Evolutionary conservation across 2,329 filamentous ascomycete genomes (phyloP), one percentile per base, ranked within the genome.

Genomic region (Colletotrichum navitas): DNA sequence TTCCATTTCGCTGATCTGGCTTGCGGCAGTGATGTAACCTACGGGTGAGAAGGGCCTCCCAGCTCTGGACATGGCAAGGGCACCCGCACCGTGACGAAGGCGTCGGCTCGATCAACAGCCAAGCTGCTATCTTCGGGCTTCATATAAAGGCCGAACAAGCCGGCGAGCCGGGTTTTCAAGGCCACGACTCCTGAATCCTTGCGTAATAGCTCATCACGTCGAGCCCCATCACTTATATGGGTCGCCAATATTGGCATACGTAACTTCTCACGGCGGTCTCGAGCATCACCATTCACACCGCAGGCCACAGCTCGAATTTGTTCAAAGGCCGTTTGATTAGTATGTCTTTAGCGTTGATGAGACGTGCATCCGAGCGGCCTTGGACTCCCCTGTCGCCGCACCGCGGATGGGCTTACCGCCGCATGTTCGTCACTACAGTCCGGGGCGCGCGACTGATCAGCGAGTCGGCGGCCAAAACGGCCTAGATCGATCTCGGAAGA

Each of bases 331-430:
- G 21, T n/a, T 16, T 29, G 52, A 56, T 6, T n/a, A 45, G 18
- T 3, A 12, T 11, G 5, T 12, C 54, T 4, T 32, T 1, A 16
- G 24, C 21, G n/a, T 52, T 26, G 61, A 54, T 3, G 21, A 1
- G 45, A 4, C 5, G 45, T 45, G 65, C 61, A 49, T 8, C 26
- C 21, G 54, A 16, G 54, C 55, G 62, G 16, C 32, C 36, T 29
- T 36, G 36, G 65, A 7, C 1, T n/a, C 32, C 39, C 39, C n/a
- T 7, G 6, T 12, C 39, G 6, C 14, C 18, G 18, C 32, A 24
- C 2, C 12, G 32, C 45, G 21, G 26, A 51, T 39, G 34, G 51
- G 55, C 49, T 56, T 63, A 68, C 64, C 18, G 14, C 49, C 63
- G 63, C 56, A 51, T 62, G 26, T 45, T 49, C 45, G 21, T 62